These are phyloP conservation scores for Rhizomucor pusillus DNA, from an alignment of 371 early-diverging fungal genomes.

Conservation along the genomic window DNA sequence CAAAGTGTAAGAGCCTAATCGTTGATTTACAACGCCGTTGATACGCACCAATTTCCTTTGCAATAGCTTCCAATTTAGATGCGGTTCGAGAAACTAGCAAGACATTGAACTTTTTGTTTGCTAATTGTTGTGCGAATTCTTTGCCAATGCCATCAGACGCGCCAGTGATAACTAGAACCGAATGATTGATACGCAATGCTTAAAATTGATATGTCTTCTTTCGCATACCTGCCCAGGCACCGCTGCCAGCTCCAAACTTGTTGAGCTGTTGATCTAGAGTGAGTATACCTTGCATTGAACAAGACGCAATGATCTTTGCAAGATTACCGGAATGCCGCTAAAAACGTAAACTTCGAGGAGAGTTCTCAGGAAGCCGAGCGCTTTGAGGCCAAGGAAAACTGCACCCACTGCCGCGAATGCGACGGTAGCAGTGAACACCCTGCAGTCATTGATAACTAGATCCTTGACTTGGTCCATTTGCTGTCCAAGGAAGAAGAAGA, in stretches of 20 bases:
- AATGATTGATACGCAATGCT: background rate
- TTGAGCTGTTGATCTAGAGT: slow-evolving; percentile 48
- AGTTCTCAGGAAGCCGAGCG: slow-evolving; percentile 47
- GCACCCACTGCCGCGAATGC: slow-evolving; percentile 53
- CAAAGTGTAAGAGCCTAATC: no score
- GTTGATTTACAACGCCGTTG: background rate
- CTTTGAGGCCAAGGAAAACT: slow-evolving; percentile 41
- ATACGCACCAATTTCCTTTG: slow-evolving; percentile 63
- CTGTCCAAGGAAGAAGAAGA: background rate
- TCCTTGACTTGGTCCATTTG: slow-evolving; percentile 6
- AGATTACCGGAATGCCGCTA: slow-evolving; percentile 56
- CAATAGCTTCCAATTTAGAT: slow-evolving; percentile 81
- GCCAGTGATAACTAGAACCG: slow-evolving; percentile 86
- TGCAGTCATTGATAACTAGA: slow-evolving; percentile 7
- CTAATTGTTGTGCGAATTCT: slow-evolving; percentile 91
- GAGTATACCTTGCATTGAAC: no score
- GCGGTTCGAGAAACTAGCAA: slow-evolving; percentile 86
- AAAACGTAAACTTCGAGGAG: slow-evolving; percentile 58
- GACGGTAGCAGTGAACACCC: slow-evolving; percentile 18
- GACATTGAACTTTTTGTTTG: slow-evolving; percentile 83
- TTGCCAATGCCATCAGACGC: slow-evolving; percentile 98
- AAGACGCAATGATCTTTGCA: background rate
- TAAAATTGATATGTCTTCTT: background rate
- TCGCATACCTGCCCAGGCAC: slow-evolving; percentile 81
- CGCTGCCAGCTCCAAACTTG: slow-evolving; percentile 80